Conservation (phyloP, 2,329 filamentous ascomycete genomes). For the Aspergillus sp. region DNA sequence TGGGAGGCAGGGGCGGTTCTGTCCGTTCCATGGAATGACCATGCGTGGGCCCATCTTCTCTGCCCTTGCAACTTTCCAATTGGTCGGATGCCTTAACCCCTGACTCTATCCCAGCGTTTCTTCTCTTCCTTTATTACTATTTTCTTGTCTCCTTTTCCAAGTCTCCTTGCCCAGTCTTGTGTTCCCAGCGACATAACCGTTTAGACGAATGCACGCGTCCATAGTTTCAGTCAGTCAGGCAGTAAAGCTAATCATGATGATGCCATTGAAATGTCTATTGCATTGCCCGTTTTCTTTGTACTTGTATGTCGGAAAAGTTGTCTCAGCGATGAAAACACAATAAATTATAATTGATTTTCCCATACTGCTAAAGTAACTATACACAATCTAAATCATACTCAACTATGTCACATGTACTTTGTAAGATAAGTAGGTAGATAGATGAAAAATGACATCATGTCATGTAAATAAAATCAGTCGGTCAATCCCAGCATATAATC, state of each 20-base stretch:
- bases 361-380: not conserved
- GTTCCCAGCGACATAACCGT: slow-evolving; percentile 12
- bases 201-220: slow-evolving; percentile 20
- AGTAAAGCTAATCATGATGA: slow-evolving; percentile 20
- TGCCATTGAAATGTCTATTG: slow-evolving; percentile 11
- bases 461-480: not conserved
- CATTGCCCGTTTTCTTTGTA: slow-evolving; percentile 5
- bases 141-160: not conserved
- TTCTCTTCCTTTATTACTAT: slow-evolving; percentile 11
- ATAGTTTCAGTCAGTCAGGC: slow-evolving; percentile 13
- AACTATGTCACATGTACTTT: too few species aligned
- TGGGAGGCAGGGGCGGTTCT: slow-evolving; percentile 11
- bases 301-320: slow-evolving; percentile 10
- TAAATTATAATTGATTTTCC: not conserved
- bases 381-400: too few species aligned
- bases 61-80: not conserved
- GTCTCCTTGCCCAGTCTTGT: not conserved
- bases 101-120: slow-evolving; percentile 4
- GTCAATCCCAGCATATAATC: not conserved
- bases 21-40: not conserved
- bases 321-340: too few species aligned
- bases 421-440: not conserved
- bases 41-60: not conserved
- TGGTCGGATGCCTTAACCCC: not conserved
- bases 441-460: not conserved